Evolutionary conservation across 2,329 filamentous ascomycete genomes (phyloP), one percentile per base, ranked within the genome.

Genomic region (Stagonosporopsis chrysanthemi): DNA sequence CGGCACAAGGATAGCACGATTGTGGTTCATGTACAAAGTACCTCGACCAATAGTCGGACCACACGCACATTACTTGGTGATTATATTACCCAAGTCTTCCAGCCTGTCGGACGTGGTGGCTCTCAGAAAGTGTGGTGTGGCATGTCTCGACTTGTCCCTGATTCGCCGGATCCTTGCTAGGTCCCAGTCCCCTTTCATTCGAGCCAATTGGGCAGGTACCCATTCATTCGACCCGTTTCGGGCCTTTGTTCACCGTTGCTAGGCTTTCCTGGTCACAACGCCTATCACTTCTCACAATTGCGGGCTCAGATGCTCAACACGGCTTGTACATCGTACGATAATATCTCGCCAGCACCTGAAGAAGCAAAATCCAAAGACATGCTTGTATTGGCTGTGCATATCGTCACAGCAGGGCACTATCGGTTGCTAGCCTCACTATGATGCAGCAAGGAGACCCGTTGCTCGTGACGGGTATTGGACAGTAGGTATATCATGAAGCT

Each of bases 251-350:
- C 41, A 43, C 49, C 49, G 48, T 41, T 35, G 43, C 43, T 44
- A 52, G 43, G 49, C 35, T 43, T 44, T 47, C 54, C 49, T 52
- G 38, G 43, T 52, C 31, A 22, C 19, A 35, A 44, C 43, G 48
- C 54, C 48, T 44, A 52, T 52, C 54, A 57, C 39, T 31, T 41
- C 23, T 19, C 33, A 52, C 31, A 49, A 57, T 47, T 43, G 43
- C 48, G 54, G 48, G 48, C 29, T 52, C 43, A 28, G n/a, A 33
- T 19, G 31, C 54, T 51, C 48, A 57, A 48, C 43, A 52, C 39
- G 54, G 49, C 43, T 24, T 40, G 43, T 28, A 41, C 15, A 52
- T 57, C 54, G 54, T 57, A 57, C 43, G 54, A 57, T 57, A 15
- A 23, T 36, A 17, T 28, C 36, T 24, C 23, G 39, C 33, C 39